These are phyloP conservation scores for Yarrowia sp. DNA, from an alignment of 805 yeast genomes.

Conservation along the genomic window DNA sequence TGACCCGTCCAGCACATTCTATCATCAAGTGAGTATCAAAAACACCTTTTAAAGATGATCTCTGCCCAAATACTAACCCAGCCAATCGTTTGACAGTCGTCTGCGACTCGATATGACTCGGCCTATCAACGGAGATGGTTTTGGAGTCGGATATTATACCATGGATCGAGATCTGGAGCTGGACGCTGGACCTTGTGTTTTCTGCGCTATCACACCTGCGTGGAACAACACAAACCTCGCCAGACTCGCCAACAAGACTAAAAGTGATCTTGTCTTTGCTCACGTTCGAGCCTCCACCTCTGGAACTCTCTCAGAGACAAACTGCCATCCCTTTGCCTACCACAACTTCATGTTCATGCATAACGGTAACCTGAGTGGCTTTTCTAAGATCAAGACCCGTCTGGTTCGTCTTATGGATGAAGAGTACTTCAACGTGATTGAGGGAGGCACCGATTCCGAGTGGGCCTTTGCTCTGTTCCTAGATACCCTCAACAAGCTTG, in stretches of 20 bases:
- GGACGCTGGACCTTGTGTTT: constrained; percentile 84
- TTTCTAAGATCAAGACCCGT: constrained; percentile 72
- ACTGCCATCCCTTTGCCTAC: constrained; percentile 94
- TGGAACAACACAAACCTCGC: constrained; percentile 96
- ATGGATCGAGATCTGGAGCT: constrained; percentile 59
- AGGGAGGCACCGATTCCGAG: constrained; percentile 96
- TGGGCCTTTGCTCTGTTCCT: constrained; percentile 90
- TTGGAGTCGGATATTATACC: constrained; percentile 92
- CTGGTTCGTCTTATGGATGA: constrained; percentile 78
- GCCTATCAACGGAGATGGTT: constrained; percentile 98
- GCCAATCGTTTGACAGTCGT: constrained; percentile 89
- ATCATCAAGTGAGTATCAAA: constrained; percentile 68
- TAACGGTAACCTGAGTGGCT: constrained; percentile 81
- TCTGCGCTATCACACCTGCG: constrained; percentile 93
- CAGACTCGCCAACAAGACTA: constrained; percentile 84
- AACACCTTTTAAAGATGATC: background rate
- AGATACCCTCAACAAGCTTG: constrained; percentile 76
- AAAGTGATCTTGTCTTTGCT: constrained; percentile 84
- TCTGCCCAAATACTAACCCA: constrained; percentile 38
- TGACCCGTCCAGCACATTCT: constrained; percentile 96
- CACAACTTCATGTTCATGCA: constrained; percentile 95
- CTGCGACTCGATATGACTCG: constrained; percentile 80
- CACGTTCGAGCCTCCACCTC: constrained; percentile 97
- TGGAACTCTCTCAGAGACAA: constrained; percentile 92
- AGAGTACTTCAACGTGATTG: constrained; percentile 77